phyloP scores from a whole-genome alignment of 306 rosid species.

The Cajanus cajan region DNA sequence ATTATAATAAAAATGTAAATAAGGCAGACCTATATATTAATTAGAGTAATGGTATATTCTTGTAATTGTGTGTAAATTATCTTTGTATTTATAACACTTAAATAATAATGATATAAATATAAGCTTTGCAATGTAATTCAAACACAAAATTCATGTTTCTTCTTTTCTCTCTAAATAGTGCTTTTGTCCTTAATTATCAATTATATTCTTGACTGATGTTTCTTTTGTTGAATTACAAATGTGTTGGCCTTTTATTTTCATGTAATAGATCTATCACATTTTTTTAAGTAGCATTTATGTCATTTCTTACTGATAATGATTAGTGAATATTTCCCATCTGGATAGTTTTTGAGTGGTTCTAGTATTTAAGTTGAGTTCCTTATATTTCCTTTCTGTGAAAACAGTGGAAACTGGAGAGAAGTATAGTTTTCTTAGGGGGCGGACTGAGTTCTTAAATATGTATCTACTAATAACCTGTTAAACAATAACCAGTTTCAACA shows the following conservation, averaged over 20 bases:
- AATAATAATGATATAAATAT: not conserved
- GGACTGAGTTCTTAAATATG: conserved; percentile 3
- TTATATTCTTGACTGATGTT: not conserved
- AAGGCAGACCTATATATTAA: not conserved
- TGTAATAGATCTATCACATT: not conserved
- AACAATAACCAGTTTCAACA: not conserved
- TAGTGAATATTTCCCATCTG: not conserved
- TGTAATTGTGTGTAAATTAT: not conserved
- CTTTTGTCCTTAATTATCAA: not conserved
- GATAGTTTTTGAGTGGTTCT: conserved; percentile 2
- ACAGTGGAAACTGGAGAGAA: conserved; percentile 10
- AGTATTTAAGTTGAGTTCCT: not conserved
- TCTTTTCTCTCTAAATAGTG: not conserved
- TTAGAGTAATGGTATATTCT: not conserved
- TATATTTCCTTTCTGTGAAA: conserved; percentile 10
- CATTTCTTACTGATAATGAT: no score
- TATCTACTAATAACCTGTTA: conserved; percentile 1
- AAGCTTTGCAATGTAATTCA: not conserved
- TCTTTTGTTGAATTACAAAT: not conserved
- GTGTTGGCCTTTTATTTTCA: not conserved
- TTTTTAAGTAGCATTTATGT: conserved; percentile 6
- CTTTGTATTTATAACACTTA: not conserved
- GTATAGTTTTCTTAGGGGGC: not conserved
- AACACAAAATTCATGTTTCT: not conserved
- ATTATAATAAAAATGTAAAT: not conserved